Conservation (phyloP, 2,329 filamentous ascomycete genomes). For the Zopfia rhizophila region DNA sequence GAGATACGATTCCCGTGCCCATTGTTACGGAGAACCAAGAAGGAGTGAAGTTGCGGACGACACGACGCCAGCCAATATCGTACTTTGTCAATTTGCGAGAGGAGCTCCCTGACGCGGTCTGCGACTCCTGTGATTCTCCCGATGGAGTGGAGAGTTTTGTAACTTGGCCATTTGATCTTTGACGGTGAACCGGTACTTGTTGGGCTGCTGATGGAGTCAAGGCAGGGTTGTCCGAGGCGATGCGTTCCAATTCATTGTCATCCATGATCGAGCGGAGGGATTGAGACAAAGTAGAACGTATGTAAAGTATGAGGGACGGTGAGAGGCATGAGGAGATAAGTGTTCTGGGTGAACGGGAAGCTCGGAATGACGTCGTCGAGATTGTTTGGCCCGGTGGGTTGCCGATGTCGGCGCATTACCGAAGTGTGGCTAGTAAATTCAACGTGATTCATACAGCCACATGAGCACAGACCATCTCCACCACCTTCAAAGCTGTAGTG, state of each 20-base stretch:
- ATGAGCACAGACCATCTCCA: too few relatives aligned
- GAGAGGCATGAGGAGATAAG: neutral
- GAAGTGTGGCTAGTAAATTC: too few relatives aligned
- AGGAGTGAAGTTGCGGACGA: slow-evolving; percentile 50
- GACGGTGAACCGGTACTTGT: slow-evolving; percentile 22
- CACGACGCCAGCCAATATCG: slow-evolving; percentile 48
- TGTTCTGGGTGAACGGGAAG: too few relatives aligned
- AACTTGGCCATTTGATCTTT: slow-evolving; percentile 22
- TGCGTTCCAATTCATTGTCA: slow-evolving; percentile 38
- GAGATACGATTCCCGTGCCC: slow-evolving; percentile 75
- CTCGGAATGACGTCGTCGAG: too few relatives aligned
- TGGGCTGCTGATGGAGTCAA: slow-evolving; percentile 35
- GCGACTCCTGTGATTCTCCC: slow-evolving; percentile 8
- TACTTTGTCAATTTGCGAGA: slow-evolving; percentile 34
- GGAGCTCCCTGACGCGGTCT: neutral
- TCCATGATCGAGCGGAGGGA: slow-evolving; percentile 31
- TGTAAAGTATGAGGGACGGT: neutral
- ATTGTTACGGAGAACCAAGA: slow-evolving; percentile 57
- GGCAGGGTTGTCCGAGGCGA: slow-evolving; percentile 38
- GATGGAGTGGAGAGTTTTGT: slow-evolving; percentile 13
- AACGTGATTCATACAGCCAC: too few relatives aligned
- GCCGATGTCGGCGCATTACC: too few relatives aligned
- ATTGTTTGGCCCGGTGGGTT: too few relatives aligned
- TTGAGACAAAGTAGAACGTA: neutral
- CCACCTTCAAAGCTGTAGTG: too few relatives aligned